A percentile compares a stretch with the other conserved stretches of the same genome.
Conservation (phyloP, 441 rosid species). For the Adansonia rubrostipa region DNA sequence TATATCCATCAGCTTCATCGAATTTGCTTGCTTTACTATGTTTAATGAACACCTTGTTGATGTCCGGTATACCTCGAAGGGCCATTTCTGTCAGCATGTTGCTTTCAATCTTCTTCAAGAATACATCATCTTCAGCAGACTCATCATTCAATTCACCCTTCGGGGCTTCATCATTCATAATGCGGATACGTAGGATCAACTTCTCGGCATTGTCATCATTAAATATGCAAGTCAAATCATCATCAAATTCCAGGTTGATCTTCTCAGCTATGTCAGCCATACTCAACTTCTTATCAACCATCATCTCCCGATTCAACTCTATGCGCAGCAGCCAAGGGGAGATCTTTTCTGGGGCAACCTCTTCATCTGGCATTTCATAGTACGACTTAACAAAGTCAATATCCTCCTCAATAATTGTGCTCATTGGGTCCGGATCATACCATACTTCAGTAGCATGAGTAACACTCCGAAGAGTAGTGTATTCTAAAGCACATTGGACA, state of each 20-base stretch:
- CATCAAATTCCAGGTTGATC: slow-evolving; percentile 93
- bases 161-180: slow-evolving; percentile 97
- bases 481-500: slow-evolving; percentile 97
- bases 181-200: slow-evolving; percentile 91
- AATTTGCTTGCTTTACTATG: slow-evolving; percentile 77
- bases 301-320: slow-evolving; percentile 98
- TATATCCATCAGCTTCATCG: slow-evolving; percentile 83
- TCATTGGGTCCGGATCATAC: slow-evolving; percentile 97
- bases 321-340: slow-evolving; percentile 99
- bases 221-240: slow-evolving; percentile 94
- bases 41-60: slow-evolving; percentile 94
- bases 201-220: slow-evolving; percentile 97
- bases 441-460: slow-evolving; percentile 98
- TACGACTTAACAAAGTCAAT: slow-evolving; percentile 90
- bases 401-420: slow-evolving; percentile 93
- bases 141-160: slow-evolving; percentile 87
- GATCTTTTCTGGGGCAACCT: slow-evolving; percentile 86
- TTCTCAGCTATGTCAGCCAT: slow-evolving; percentile 99
- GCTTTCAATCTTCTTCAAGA: slow-evolving; percentile 96
- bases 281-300: slow-evolving; percentile 97
- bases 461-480: slow-evolving; percentile 96
- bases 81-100: slow-evolving; percentile 99
- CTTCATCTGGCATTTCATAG: slow-evolving; percentile 99
- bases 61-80: slow-evolving; percentile 96
- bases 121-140: slow-evolving; percentile 99